Conservation (phyloP, 495 filamentous ascomycete genomes). For the Bathelium albidoporum region DNA sequence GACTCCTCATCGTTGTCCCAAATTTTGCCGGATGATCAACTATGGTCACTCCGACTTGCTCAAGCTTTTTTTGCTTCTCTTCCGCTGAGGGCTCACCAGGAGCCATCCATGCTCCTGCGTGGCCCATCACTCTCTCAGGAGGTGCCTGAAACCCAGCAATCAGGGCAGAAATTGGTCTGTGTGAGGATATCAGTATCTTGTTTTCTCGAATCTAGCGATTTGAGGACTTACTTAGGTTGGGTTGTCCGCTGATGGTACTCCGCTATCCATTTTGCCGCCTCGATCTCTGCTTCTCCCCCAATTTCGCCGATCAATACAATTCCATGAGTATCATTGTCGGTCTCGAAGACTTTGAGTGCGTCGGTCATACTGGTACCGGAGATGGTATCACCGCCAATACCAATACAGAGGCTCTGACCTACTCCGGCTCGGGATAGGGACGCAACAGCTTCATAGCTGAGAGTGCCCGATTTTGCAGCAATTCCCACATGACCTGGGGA, state of each 20-base stretch:
- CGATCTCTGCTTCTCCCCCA: constrained; percentile 70
- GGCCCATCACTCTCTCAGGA: constrained; percentile 70
- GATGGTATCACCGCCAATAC: constrained; percentile 77
- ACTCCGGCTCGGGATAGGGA: constrained; percentile 72
- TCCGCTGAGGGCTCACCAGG: constrained; percentile 55
- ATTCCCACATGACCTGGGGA: constrained; percentile 67
- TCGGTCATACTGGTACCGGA: constrained; percentile 77
- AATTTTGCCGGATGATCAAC: constrained; percentile 76
- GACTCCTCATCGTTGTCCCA: constrained; percentile 55
- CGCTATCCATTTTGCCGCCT: constrained; percentile 70
- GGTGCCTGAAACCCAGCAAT: constrained; percentile 60
- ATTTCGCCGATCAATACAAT: constrained; percentile 82
- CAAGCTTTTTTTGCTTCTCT: constrained; percentile 58
- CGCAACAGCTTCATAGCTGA: constrained; percentile 82
- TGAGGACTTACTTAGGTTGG: constrained; percentile 55
- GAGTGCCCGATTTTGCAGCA: constrained; percentile 76
- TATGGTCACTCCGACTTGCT: constrained; percentile 61
- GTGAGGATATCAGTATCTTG: background rate
- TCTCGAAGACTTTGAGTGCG: constrained; percentile 59
- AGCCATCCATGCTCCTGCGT: constrained; percentile 69
- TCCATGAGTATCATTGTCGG: constrained; percentile 67
- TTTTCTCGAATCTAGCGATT: constrained; percentile 7
- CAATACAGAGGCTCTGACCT: constrained; percentile 77
- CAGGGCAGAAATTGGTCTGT: constrained; percentile 69
- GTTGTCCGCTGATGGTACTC: constrained; percentile 49